phyloP scores from a whole-genome alignment of 805 yeast species.

The Lipomyces chichibuensis region DNA sequence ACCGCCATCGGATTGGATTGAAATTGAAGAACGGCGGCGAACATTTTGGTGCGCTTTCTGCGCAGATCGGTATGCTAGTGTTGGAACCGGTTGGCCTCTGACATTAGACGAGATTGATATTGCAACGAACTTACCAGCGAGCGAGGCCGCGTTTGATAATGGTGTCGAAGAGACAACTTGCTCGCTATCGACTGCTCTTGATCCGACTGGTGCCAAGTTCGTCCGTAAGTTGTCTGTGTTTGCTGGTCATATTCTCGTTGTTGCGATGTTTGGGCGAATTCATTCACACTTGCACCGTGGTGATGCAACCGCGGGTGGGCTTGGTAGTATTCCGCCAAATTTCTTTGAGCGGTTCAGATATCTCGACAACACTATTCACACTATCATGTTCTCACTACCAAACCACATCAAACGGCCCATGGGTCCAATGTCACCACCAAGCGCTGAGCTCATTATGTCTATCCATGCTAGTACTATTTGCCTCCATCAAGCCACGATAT shows the following conservation, averaged over 20 bases:
- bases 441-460: constrained; percentile 22
- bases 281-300: constrained; percentile 27
- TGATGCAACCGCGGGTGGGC: constrained; percentile 11
- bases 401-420: constrained; percentile 12
- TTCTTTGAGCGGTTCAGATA: constrained; percentile 21
- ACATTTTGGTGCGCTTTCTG: constrained; percentile 41
- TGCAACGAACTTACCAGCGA: constrained; percentile 38
- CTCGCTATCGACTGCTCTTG: constrained; percentile 9
- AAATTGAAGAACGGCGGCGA: constrained; percentile 41
- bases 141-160: constrained; percentile 33
- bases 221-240: constrained; percentile 16
- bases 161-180: constrained; percentile 19
- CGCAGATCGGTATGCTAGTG: constrained; percentile 38
- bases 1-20: constrained; percentile 29
- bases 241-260: constrained; percentile 10
- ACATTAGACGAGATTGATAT: constrained; percentile 33
- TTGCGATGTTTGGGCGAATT: constrained; percentile 23
- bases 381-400: constrained; percentile 20
- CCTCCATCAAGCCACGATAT: constrained; percentile 29
- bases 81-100: constrained; percentile 42
- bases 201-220: constrained; percentile 2
- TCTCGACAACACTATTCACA: constrained; percentile 15
- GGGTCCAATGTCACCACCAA: constrained; percentile 9
- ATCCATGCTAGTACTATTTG: constrained; percentile 24
- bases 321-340: constrained; percentile 5